These are phyloP conservation scores for Pseudocercospora cruenta DNA, from an alignment of 2,329 filamentous ascomycete species.

Conservation along the genomic window DNA sequence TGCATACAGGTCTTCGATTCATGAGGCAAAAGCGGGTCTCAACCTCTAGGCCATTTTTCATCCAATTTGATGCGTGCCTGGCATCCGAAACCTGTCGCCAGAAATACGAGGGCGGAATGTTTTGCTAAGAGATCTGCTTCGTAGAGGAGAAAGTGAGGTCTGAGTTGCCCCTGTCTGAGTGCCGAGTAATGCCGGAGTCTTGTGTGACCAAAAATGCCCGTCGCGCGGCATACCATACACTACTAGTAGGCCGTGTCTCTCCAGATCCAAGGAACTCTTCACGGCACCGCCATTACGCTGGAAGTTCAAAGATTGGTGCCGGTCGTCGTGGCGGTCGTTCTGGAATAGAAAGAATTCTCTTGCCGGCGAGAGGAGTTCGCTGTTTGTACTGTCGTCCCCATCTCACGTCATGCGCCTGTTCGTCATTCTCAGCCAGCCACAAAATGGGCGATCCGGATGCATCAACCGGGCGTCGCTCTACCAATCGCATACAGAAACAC, in stretches of 20 bases:
- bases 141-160: conserved; percentile 1
- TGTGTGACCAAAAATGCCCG: not conserved
- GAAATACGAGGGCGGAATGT: not conserved
- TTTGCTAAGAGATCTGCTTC: not conserved
- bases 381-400: not conserved
- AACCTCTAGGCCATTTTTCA: not conserved
- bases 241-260: not conserved
- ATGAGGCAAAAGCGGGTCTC: conserved; percentile 8
- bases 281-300: conserved; percentile 5
- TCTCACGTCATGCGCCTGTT: not conserved
- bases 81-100: not conserved
- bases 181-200: conserved; percentile 2
- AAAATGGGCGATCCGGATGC: conserved; percentile 1
- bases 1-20: conserved; percentile 12
- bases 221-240: not conserved
- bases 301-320: conserved; percentile 2
- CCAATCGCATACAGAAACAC: not conserved
- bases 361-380: not conserved
- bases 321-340: not conserved
- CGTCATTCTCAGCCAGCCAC: conserved; percentile 7
- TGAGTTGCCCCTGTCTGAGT: not conserved
- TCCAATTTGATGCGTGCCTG: not conserved
- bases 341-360: not conserved
- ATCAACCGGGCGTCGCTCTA: not conserved
- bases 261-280: not conserved